phyloP scores from a whole-genome alignment of 2,329 filamentous ascomycete genomes.

The Seiridium unicorne region DNA sequence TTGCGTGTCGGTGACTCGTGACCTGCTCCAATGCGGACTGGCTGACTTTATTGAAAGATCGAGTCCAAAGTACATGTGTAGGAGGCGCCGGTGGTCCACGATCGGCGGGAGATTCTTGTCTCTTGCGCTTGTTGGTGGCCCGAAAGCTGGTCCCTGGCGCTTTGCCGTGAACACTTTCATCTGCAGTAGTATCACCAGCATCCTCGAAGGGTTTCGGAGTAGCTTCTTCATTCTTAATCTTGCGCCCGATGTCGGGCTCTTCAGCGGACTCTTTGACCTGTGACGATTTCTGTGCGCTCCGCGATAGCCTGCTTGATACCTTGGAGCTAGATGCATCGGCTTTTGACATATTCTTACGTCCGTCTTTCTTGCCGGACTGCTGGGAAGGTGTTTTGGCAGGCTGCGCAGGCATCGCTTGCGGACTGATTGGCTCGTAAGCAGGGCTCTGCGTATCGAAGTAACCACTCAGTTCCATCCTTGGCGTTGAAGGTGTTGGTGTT shows the following conservation, averaged over 20 bases:
- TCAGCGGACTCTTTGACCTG: conserved; percentile 47
- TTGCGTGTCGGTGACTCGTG: conserved; percentile 72
- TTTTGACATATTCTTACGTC: conserved; percentile 26
- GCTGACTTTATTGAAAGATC: conserved; percentile 72
- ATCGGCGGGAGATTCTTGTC: conserved; percentile 49
- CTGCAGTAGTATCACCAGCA: conserved; percentile 52
- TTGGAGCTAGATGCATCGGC: conserved; percentile 19
- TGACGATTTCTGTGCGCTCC: conserved; percentile 35
- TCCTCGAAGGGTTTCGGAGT: conserved; percentile 56
- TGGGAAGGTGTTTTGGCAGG: conserved; percentile 31
- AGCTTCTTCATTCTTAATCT: conserved; percentile 58
- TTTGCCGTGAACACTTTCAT: conserved; percentile 46
- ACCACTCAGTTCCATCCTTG: conserved; percentile 31
- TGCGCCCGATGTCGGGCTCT: conserved; percentile 39
- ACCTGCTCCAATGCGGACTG: conserved; percentile 74
- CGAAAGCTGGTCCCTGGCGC: conserved; percentile 26
- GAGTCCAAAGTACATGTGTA: conserved; percentile 71
- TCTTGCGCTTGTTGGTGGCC: conserved; percentile 53
- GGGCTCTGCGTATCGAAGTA: conserved; percentile 48
- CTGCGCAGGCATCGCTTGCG: conserved; percentile 39
- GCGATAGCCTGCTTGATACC: conserved; percentile 31
- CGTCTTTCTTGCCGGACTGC: conserved; percentile 31
- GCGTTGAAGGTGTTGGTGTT: conserved; percentile 57
- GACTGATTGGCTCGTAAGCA: conserved; percentile 58
- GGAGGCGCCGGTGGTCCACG: conserved; percentile 51